These are phyloP conservation scores for Fusarium sp. DNA, from an alignment of 2,329 filamentous ascomycete genomes.

Conservation along the genomic window DNA sequence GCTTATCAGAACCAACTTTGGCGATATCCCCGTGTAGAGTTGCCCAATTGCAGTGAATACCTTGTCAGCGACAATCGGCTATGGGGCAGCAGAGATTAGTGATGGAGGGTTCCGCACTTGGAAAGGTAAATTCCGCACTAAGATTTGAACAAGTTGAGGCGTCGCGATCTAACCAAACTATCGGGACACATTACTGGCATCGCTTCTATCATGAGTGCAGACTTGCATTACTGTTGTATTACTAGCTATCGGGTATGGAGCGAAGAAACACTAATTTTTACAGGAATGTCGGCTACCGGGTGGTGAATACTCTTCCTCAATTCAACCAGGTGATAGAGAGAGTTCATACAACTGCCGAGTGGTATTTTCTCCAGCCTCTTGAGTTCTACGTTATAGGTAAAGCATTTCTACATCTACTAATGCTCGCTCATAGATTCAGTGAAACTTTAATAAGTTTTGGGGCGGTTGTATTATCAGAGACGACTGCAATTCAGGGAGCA, in stretches of 20 bases:
- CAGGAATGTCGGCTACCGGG: not conserved
- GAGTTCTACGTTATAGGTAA: not conserved
- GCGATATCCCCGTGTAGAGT: not conserved
- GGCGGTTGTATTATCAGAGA: not conserved
- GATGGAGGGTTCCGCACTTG: not conserved
- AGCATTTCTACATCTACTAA: no score
- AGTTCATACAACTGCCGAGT: not conserved
- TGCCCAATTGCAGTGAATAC: not conserved
- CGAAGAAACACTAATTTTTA: no score
- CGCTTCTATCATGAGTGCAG: not conserved
- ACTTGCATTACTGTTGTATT: not conserved
- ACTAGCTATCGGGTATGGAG: not conserved
- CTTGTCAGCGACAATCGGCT: not conserved
- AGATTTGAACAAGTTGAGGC: not conserved
- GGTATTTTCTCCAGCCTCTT: not conserved
- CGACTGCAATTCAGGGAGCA: no score
- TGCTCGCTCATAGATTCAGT: no score
- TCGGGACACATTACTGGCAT: not conserved
- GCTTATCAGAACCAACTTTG: not conserved
- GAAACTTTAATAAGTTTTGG: accelerated
- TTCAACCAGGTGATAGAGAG: accelerated
- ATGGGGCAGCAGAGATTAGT: not conserved
- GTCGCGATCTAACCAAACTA: not conserved
- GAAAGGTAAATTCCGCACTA: not conserved
- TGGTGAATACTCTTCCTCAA: not conserved